phyloP scores from a whole-genome alignment of 257 asterid species.

The Nicotiana otophora region DNA sequence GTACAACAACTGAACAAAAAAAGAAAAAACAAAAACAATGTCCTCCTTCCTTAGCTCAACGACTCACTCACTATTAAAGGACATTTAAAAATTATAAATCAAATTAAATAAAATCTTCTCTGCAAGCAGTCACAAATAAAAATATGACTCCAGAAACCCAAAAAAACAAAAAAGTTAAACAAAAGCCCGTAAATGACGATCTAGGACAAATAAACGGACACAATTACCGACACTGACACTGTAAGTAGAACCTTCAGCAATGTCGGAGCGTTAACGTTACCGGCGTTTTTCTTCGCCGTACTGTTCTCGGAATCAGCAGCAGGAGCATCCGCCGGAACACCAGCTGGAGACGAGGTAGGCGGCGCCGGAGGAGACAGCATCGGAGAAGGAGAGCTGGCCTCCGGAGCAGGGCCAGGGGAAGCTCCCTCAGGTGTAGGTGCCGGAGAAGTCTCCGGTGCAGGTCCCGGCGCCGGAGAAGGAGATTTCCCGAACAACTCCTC shows the following conservation, averaged over 20 bases:
- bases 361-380: constrained; percentile 75
- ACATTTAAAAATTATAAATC: constrained; percentile 17
- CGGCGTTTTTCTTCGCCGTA: constrained; percentile 39
- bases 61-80: constrained; percentile 12
- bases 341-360: constrained; percentile 49
- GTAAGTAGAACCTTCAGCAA: constrained; percentile 28
- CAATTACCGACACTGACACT: constrained; percentile 53
- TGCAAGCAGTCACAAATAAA: constrained; percentile 12
- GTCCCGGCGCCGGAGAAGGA: constrained; percentile 88
- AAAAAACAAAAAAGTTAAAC: constrained; percentile 10
- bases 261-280: constrained; percentile 34
- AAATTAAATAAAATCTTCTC: constrained; percentile 23
- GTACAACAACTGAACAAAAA: neutral
- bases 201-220: constrained; percentile 45
- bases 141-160: constrained; percentile 21
- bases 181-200: constrained; percentile 30
- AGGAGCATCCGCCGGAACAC: constrained; percentile 63
- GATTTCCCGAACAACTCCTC: constrained; percentile 73
- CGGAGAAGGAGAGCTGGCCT: constrained; percentile 52
- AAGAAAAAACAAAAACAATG: constrained; percentile 8
- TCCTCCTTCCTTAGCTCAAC: neutral
- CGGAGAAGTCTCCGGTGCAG: constrained; percentile 68
- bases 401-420: constrained; percentile 43
- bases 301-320: constrained; percentile 66
- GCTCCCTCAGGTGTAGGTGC: constrained; percentile 54